Evolutionary conservation across 495 filamentous ascomycete species (phyloP).

Genomic region (Penicillium angulare): DNA sequence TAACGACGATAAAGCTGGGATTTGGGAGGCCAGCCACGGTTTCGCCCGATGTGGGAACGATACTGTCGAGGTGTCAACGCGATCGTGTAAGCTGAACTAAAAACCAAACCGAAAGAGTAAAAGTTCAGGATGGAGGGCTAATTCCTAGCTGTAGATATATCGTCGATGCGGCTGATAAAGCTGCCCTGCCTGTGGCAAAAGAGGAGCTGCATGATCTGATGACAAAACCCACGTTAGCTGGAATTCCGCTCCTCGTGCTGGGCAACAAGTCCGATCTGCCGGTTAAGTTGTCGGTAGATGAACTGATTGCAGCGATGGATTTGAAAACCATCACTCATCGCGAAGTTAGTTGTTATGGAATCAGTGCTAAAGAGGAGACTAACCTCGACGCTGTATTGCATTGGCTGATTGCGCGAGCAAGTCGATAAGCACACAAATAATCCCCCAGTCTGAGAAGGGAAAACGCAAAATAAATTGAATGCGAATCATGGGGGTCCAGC

Average conservation of each 20-base stretch:
- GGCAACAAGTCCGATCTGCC: slow-evolving; percentile 96
- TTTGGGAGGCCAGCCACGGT: slow-evolving; percentile 93
- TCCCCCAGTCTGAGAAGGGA: too few relatives aligned
- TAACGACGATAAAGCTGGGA: slow-evolving; percentile 68
- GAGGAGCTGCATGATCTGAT: slow-evolving; percentile 91
- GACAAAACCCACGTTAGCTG: slow-evolving; percentile 78
- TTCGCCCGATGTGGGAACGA: slow-evolving; percentile 98
- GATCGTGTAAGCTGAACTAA: slow-evolving; percentile 66
- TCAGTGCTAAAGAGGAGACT: slow-evolving; percentile 97
- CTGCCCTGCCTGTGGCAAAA: slow-evolving; percentile 78
- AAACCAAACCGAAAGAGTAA: background rate
- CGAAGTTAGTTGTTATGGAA: slow-evolving; percentile 98
- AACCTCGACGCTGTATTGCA: slow-evolving; percentile 96
- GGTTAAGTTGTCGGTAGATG: slow-evolving; percentile 84
- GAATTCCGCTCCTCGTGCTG: slow-evolving; percentile 92
- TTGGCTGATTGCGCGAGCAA: slow-evolving; percentile 90
- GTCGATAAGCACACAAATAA: slow-evolving; percentile 28
- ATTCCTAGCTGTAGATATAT: slow-evolving; percentile 63
- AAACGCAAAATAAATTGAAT: too few relatives aligned
- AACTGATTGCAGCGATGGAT: slow-evolving; percentile 90
- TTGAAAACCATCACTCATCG: slow-evolving; percentile 85
- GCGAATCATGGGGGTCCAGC: background rate
- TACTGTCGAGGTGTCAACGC: slow-evolving; percentile 98
- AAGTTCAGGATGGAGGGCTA: background rate
- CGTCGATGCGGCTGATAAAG: slow-evolving; percentile 83